A percentile compares a stretch with the other conserved stretches of the same genome.
phyloP scores from a whole-genome alignment of 192 early-diverging fungal genomes.

The Glomus cerebriforme region DNA sequence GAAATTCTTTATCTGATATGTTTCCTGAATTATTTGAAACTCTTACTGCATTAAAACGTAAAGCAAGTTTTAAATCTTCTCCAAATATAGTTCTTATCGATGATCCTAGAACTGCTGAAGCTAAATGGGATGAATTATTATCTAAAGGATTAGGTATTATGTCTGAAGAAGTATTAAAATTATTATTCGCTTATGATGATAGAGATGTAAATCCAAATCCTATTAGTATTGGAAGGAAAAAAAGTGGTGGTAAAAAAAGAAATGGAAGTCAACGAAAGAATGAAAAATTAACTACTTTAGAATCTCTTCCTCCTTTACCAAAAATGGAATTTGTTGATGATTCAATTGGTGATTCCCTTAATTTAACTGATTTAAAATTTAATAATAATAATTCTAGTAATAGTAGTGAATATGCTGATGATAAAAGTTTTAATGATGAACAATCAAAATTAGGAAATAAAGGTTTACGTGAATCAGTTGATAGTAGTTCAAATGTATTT shows the following conservation, averaged over 20 bases:
- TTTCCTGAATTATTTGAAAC: slow-evolving; percentile 13
- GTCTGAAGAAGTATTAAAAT: slow-evolving; percentile 22
- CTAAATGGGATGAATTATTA: slow-evolving; percentile 25
- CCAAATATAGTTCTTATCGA: neutral
- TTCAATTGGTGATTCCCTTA: neutral
- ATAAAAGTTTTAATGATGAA: neutral
- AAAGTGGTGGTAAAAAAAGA: neutral
- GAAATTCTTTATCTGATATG: neutral
- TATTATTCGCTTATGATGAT: slow-evolving; percentile 26
- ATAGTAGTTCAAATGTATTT: neutral
- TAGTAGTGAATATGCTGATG: neutral
- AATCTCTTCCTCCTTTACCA: neutral
- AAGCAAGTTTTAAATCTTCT: neutral
- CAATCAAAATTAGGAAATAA: neutral
- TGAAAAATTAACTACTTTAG: neutral
- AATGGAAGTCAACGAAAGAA: neutral
- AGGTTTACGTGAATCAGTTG: neutral
- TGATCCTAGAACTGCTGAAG: neutral
- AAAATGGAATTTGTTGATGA: neutral
- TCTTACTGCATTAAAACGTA: neutral
- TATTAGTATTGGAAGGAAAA: neutral
- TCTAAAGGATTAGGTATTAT: neutral
- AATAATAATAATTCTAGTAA: neutral
- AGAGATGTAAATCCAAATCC: neutral
- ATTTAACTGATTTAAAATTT: neutral